A percentile compares a stretch with the other conserved stretches of the same genome.
Evolutionary conservation across 495 filamentous ascomycete genomes (phyloP).

Genomic region (Hypoxylon subgilvum): DNA sequence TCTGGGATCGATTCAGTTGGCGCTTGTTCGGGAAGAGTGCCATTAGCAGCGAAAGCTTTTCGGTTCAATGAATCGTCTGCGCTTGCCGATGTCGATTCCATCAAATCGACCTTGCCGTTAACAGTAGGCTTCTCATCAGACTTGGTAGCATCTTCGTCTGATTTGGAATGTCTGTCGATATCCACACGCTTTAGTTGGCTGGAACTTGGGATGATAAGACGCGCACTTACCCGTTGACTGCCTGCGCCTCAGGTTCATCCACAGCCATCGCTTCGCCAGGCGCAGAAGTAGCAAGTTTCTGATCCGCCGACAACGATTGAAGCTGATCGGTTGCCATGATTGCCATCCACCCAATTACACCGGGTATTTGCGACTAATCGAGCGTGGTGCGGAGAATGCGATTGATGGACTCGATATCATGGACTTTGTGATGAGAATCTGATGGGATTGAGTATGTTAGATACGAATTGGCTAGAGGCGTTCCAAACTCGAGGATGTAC

Average conservation of each 20-base stretch:
- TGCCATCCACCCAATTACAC: constrained; percentile 27
- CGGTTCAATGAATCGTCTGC: constrained; percentile 23
- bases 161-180: constrained; percentile 31
- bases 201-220: constrained; percentile 30
- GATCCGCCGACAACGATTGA: constrained; percentile 24
- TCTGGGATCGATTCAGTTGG: constrained; percentile 13
- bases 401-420: background rate
- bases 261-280: constrained; percentile 21
- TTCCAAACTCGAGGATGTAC: too few species aligned
- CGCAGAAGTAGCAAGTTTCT: constrained; percentile 15
- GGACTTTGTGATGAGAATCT: too few species aligned
- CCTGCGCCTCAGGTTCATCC: constrained; percentile 15
- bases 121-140: constrained; percentile 30
- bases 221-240: constrained; percentile 34
- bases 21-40: constrained; percentile 21
- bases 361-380: background rate
- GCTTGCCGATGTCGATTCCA: constrained; percentile 14
- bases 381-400: background rate
- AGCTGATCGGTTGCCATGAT: constrained; percentile 42
- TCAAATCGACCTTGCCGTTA: constrained; percentile 31
- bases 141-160: constrained; percentile 36
- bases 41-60: constrained; percentile 27
- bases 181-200: constrained; percentile 7
- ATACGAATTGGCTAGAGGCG: too few species aligned
- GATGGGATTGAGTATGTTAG: background rate